These are phyloP conservation scores for Cicer cuneatum DNA, from an alignment of 306 rosid species.

Conservation along the genomic window DNA sequence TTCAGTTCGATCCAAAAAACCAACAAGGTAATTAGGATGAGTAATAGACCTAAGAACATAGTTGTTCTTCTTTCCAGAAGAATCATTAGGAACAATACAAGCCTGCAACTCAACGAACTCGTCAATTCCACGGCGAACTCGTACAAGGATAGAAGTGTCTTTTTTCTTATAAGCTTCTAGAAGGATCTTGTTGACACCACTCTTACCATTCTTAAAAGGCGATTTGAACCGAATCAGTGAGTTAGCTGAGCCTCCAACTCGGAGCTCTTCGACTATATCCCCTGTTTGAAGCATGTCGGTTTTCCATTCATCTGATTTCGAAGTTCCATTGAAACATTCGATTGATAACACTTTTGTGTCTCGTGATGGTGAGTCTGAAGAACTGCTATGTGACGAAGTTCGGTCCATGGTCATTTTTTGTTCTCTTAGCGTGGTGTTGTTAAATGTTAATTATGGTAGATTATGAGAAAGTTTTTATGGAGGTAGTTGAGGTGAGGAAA, in stretches of 20 bases:
- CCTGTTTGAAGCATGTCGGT: constrained; percentile 87
- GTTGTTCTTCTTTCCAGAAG: constrained; percentile 64
- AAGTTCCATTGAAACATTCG: constrained; percentile 77
- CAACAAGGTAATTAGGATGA: constrained; percentile 81
- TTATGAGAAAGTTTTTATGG: too few species aligned
- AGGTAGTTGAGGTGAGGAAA: too few species aligned
- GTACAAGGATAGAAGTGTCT: constrained; percentile 72
- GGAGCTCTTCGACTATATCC: constrained; percentile 85
- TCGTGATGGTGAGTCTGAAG: constrained; percentile 66
- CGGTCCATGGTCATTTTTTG: constrained; percentile 79
- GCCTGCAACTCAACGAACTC: constrained; percentile 79
- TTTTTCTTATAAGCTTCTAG: constrained; percentile 73
- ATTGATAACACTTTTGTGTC: constrained; percentile 68
- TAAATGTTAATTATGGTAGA: too few species aligned
- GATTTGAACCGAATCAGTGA: constrained; percentile 53
- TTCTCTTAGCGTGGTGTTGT: too few species aligned
- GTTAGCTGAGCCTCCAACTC: constrained; percentile 56
- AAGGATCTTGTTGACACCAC: constrained; percentile 76
- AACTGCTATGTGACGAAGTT: constrained; percentile 51
- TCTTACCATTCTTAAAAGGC: constrained; percentile 79
- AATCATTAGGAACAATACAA: constrained; percentile 82
- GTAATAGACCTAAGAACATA: constrained; percentile 74
- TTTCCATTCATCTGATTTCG: constrained; percentile 83
- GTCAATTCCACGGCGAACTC: constrained; percentile 73
- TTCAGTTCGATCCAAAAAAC: constrained; percentile 78